phyloP scores from a whole-genome alignment of 1,284 basidiomycete species.

The Fomitopsis palustris region DNA sequence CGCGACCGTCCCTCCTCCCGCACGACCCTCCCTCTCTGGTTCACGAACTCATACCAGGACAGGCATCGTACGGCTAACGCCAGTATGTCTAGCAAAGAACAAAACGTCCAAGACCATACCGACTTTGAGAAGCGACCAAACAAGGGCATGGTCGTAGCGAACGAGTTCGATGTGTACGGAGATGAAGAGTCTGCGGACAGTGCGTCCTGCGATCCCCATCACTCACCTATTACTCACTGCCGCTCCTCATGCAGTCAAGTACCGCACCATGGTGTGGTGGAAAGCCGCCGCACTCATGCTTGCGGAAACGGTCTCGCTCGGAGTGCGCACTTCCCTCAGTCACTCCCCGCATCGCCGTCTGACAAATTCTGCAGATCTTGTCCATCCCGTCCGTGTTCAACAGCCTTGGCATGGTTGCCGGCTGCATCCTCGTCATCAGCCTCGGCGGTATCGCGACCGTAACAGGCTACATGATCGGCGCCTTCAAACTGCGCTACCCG shows the following conservation, averaged over 20 bases:
- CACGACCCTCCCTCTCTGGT: background rate
- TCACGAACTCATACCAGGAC: background rate
- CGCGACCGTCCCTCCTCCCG: background rate
- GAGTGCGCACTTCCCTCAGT: constrained; percentile 14
- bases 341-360: background rate
- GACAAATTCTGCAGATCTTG: constrained; percentile 20
- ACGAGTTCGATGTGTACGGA: constrained; percentile 14
- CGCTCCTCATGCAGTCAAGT: constrained; percentile 22
- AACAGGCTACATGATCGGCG: constrained; percentile 27
- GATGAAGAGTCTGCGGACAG: constrained; percentile 15
- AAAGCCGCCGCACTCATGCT: constrained; percentile 32
- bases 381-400: constrained; percentile 29
- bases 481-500: constrained; percentile 30
- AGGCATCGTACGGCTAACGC: background rate
- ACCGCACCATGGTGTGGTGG: constrained; percentile 34
- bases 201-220: constrained; percentile 6
- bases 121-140: background rate
- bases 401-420: constrained; percentile 28
- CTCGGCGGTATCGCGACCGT: constrained; percentile 26
- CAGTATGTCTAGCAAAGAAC: background rate
- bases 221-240: background rate
- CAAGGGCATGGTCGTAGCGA: background rate
- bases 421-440: constrained; percentile 26
- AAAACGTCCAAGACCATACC: background rate
- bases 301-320: constrained; percentile 30